phyloP scores from a whole-genome alignment of 2,329 filamentous ascomycete genomes.

The Thielaviopsis ethacetica region DNA sequence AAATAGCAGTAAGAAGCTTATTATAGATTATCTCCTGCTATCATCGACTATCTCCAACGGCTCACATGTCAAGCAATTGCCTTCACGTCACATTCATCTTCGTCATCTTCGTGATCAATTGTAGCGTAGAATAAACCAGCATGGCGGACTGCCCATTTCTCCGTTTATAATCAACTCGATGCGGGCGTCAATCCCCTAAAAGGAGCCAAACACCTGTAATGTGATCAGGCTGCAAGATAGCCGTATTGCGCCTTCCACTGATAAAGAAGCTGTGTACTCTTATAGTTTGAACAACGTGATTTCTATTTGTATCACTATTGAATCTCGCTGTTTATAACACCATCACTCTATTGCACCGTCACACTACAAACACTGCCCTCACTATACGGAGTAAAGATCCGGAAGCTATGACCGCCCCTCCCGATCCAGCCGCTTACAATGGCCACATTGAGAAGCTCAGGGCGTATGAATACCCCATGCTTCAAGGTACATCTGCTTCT shows the following conservation, averaged over 20 bases:
- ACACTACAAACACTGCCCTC: not conserved
- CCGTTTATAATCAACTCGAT: not conserved
- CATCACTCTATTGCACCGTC: too few relatives aligned
- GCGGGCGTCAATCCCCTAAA: not conserved
- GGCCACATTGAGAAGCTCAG: conserved; percentile 40
- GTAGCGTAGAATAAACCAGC: not conserved
- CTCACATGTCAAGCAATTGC: not conserved
- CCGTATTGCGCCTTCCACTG: not conserved
- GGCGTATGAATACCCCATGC: conserved; percentile 49
- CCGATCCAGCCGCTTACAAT: conserved; percentile 32
- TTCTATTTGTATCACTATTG: not conserved
- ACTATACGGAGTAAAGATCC: not conserved
- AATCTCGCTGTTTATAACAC: too few relatives aligned
- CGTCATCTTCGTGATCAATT: not conserved
- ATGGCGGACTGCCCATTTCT: not conserved
- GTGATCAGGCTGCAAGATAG: not conserved
- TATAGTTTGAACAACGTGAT: not conserved
- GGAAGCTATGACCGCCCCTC: conserved; percentile 1
- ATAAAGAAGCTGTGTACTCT: not conserved
- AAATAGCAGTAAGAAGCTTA: not conserved
- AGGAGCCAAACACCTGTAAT: not conserved
- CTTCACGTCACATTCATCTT: not conserved
- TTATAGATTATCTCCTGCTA: conserved; percentile 6
- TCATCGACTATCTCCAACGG: conserved; percentile 12
- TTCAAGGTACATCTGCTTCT: conserved; percentile 34